Evolutionary conservation across 2,329 filamentous ascomycete species (phyloP).

Genomic region (Aureobasidium musti): DNA sequence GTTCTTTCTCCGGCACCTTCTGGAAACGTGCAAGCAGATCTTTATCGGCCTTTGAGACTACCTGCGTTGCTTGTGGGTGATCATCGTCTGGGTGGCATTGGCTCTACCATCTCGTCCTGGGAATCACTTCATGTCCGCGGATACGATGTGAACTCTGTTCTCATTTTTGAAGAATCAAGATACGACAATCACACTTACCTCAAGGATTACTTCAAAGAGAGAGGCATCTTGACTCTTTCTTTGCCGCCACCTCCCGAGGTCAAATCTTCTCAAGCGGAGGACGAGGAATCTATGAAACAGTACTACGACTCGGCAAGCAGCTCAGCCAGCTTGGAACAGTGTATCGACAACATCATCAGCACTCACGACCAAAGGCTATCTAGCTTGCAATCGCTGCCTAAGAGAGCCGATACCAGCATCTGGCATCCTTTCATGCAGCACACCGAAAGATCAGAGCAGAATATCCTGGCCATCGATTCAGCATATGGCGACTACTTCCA

Average conservation of each 20-base stretch:
- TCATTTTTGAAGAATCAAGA: constrained; percentile 66
- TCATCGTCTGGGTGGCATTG: constrained; percentile 74
- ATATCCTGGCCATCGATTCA: constrained; percentile 76
- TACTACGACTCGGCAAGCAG: constrained; percentile 62
- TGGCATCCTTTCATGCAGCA: constrained; percentile 93
- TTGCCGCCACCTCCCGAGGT: constrained; percentile 59
- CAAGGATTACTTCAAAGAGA: constrained; percentile 64
- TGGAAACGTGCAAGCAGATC: constrained; percentile 73
- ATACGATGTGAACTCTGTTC: constrained; percentile 70
- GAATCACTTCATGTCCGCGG: constrained; percentile 77
- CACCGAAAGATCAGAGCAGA: constrained; percentile 59
- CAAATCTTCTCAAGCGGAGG: constrained; percentile 46
- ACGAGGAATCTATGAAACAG: constrained; percentile 58
- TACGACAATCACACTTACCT: constrained; percentile 72
- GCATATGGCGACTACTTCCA: constrained; percentile 80
- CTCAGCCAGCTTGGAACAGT: constrained; percentile 44
- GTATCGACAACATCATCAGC: constrained; percentile 56
- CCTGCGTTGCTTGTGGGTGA: constrained; percentile 76
- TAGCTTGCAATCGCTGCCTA: constrained; percentile 62
- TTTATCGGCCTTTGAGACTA: constrained; percentile 72
- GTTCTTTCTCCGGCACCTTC: constrained; percentile 78
- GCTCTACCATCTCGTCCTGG: constrained; percentile 74
- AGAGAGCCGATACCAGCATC: constrained; percentile 63
- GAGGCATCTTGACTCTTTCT: constrained; percentile 49
- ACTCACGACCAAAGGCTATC: constrained; percentile 60